Evolutionary conservation across 176 grass and related monocot genomes (phyloP).

Genomic region (Calamus simplicifolius): DNA sequence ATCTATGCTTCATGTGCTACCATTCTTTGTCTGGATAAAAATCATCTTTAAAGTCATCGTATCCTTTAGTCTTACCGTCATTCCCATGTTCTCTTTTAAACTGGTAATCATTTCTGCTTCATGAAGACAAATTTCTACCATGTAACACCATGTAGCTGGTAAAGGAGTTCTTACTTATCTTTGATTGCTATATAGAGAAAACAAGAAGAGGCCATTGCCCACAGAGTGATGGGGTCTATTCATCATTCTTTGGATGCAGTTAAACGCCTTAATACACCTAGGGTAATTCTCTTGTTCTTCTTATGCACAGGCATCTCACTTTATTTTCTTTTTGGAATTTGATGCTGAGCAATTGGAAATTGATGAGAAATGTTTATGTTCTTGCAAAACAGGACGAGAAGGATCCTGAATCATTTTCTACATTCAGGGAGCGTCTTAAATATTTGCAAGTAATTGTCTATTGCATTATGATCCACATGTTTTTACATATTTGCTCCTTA

Average conservation of each 20-base stretch:
- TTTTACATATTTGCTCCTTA: background rate
- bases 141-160: too few species aligned
- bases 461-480: background rate
- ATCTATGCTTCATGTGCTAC: too few species aligned
- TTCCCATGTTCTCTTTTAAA: too few species aligned
- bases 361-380: conserved; percentile 13
- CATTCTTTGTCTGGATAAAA: too few species aligned
- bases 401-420: conserved; percentile 87
- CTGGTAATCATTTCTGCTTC: too few species aligned
- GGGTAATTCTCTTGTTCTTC: conserved; percentile 43
- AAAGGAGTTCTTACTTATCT: background rate
- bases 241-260: conserved; percentile 64
- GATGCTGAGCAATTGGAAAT: too few species aligned
- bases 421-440: conserved; percentile 79
- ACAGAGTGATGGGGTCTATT: conserved; percentile 55
- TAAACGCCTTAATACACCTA: conserved; percentile 64
- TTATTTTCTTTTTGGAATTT: too few species aligned
- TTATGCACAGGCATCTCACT: background rate
- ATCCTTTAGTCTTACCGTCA: too few species aligned
- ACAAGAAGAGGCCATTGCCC: conserved; percentile 56
- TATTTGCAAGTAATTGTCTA: conserved; percentile 72
- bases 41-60: too few species aligned
- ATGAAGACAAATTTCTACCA: too few species aligned
- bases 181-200: conserved; percentile 48
- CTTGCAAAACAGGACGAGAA: conserved; percentile 56